Conservation (phyloP, 768 basidiomycete species). For the Pholiota molesta region DNA sequence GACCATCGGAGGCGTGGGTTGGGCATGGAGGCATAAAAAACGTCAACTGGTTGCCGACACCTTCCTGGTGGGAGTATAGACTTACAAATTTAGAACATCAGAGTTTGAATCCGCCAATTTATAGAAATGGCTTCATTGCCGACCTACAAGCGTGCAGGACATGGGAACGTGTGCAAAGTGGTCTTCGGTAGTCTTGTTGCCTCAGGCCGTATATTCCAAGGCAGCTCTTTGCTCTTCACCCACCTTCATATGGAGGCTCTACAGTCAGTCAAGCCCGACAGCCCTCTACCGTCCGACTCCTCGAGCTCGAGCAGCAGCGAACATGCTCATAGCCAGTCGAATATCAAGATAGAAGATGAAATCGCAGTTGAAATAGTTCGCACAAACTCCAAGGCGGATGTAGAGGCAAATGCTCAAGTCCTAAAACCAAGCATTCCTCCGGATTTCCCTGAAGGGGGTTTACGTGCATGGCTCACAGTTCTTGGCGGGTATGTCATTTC, state of each 20-base stretch:
- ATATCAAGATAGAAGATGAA: constrained; percentile 2
- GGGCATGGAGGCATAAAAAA: constrained; percentile 2
- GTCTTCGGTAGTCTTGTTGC: constrained; percentile 11
- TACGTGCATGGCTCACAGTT: constrained; percentile 48
- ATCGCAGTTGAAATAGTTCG: constrained; percentile 12
- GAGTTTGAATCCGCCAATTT: constrained; percentile 2
- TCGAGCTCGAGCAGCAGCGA: constrained; percentile 23
- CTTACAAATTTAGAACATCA: constrained; percentile 9
- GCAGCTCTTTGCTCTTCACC: constrained; percentile 16
- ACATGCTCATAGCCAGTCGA: neutral
- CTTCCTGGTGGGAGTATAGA: constrained; percentile 1
- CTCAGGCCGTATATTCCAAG: constrained; percentile 9
- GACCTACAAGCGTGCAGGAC: constrained; percentile 16
- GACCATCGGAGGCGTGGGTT: neutral
- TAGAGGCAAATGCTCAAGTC: constrained; percentile 8
- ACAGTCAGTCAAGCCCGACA: constrained; percentile 13
- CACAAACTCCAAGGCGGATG: constrained; percentile 9
- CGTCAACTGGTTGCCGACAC: neutral
- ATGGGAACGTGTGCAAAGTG: constrained; percentile 21
- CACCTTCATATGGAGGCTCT: constrained; percentile 19
- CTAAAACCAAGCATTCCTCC: constrained; percentile 7
- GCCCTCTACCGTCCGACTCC: constrained; percentile 20
- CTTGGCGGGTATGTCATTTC: constrained; percentile 43
- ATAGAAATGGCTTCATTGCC: constrained; percentile 10
- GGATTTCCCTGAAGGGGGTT: constrained; percentile 47